Percentiles rank a stretch among this genome's conserved stretches.
Conservation (phyloP, 2,329 filamentous ascomycete genomes). For the Xylariomycetidae sp. region DNA sequence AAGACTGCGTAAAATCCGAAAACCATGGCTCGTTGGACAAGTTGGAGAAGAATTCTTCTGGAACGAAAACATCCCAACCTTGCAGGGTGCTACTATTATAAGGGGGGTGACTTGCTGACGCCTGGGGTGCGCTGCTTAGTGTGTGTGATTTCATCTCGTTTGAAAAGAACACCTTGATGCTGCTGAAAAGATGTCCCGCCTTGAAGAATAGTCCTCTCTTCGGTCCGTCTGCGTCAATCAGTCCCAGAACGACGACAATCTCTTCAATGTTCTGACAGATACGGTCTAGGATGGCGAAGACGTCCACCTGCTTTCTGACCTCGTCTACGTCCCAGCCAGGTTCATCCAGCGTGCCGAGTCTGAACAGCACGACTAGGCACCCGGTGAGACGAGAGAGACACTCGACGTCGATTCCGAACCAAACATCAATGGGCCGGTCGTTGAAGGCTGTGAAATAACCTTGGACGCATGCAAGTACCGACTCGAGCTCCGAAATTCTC, state of each 20-base stretch:
- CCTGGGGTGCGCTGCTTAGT: too few relatives aligned
- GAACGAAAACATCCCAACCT: too few relatives aligned
- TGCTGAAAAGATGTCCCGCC: conserved; percentile 11
- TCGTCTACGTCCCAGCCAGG: conserved; percentile 19
- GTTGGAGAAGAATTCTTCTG: too few relatives aligned
- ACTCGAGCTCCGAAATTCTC: conserved; percentile 13
- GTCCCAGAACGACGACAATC: conserved; percentile 8
- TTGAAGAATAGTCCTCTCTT: conserved; percentile 19
- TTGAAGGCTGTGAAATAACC: conserved; percentile 12
- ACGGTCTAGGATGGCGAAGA: conserved; percentile 17
- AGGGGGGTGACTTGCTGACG: too few relatives aligned
- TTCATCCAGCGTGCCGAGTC: conserved; percentile 16
- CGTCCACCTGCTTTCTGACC: conserved; percentile 15
- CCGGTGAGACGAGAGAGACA: conserved; percentile 19
- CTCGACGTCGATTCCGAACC: conserved; percentile 17
- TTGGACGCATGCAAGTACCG: conserved; percentile 11
- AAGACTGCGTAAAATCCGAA: too few relatives aligned
- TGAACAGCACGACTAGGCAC: conserved; percentile 19
- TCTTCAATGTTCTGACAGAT: conserved; percentile 7
- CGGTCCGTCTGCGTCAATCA: conserved; percentile 14
- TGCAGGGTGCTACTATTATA: too few relatives aligned
- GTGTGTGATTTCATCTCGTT: conserved; percentile 13
- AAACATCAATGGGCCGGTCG: conserved; percentile 10
- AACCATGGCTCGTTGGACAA: too few relatives aligned
- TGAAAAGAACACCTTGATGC: conserved; percentile 17